Percentiles rank a stretch among this genome's conserved stretches.
These are phyloP conservation scores for Dillenia suffruticosa DNA, from an alignment of 164 flowering plant species.

Conservation along the genomic window DNA sequence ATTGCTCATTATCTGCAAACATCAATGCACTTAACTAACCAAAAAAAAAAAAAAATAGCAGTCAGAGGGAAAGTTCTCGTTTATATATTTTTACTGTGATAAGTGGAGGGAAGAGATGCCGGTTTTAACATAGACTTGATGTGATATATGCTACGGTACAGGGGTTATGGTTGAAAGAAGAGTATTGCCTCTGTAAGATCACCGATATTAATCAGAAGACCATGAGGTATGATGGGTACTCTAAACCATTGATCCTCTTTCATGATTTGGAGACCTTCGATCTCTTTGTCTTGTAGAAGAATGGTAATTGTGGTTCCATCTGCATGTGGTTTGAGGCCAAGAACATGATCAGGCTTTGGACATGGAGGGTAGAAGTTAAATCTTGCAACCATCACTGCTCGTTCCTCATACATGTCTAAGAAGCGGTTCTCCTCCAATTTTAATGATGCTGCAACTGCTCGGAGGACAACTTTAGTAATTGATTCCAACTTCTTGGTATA, in stretches of 20 bases:
- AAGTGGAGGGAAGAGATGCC: too few species aligned
- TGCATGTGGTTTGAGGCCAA: conserved; percentile 34
- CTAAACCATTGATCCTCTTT: conserved; percentile 28
- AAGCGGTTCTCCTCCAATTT: conserved; percentile 29
- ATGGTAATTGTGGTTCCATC: conserved; percentile 32
- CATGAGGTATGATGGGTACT: conserved; percentile 26
- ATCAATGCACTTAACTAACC: background rate
- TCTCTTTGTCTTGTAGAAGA: conserved; percentile 32
- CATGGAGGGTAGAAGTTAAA: conserved; percentile 44
- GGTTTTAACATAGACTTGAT: too few species aligned
- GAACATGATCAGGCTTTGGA: conserved; percentile 31
- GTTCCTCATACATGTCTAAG: conserved; percentile 18
- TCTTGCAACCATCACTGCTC: conserved; percentile 13
- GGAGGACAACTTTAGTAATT: conserved; percentile 15
- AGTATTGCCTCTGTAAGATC: conserved; percentile 16
- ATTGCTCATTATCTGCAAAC: conserved; percentile 47
- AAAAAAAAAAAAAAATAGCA: too few species aligned
- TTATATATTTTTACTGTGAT: too few species aligned
- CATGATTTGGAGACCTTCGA: conserved; percentile 36
- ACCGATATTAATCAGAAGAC: conserved; percentile 25
- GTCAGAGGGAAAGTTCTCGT: too few species aligned
- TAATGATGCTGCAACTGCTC: conserved; percentile 31
- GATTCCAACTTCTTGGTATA: conserved; percentile 15
- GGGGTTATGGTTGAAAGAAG: too few species aligned
- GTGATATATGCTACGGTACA: too few species aligned